Conservation (phyloP, 106 monocot species). For the Phalaenopsis equestris region DNA sequence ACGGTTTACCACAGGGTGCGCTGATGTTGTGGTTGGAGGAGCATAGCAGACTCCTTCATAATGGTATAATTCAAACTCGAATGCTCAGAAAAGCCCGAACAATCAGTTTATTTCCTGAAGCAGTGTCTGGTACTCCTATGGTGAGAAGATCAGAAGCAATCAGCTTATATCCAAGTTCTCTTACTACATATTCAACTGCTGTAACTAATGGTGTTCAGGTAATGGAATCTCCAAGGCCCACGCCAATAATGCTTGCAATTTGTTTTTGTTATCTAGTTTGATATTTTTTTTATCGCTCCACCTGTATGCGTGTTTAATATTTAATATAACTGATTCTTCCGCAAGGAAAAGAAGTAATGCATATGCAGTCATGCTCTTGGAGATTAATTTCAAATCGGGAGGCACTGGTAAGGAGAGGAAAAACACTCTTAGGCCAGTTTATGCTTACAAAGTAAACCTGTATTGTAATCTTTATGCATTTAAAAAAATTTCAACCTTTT, state of each 20-base stretch:
- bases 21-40: constrained; percentile 91
- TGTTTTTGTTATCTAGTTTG: background rate
- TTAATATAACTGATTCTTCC: background rate
- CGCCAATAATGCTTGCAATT: background rate
- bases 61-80: constrained; percentile 56
- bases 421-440: background rate
- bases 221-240: constrained; percentile 6
- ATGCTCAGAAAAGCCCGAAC: constrained; percentile 3
- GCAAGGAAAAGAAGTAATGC: background rate
- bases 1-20: constrained; percentile 43
- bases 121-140: constrained; percentile 39
- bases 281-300: too few species aligned
- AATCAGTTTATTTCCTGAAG: constrained; percentile 76
- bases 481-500: background rate
- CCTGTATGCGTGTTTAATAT: background rate
- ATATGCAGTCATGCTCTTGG: background rate
- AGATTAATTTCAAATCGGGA: background rate
- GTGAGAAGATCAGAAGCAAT: constrained; percentile 14
- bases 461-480: background rate
- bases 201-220: constrained; percentile 97
- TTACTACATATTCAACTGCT: constrained; percentile 57
- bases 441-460: background rate
- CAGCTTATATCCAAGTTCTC: constrained; percentile 56
- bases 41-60: constrained; percentile 52
- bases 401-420: too few species aligned